Percentiles rank a stretch among this genome's conserved stretches.
phyloP scores from a whole-genome alignment of 148 eudicot species.

The Heliamphora exappendiculata region DNA sequence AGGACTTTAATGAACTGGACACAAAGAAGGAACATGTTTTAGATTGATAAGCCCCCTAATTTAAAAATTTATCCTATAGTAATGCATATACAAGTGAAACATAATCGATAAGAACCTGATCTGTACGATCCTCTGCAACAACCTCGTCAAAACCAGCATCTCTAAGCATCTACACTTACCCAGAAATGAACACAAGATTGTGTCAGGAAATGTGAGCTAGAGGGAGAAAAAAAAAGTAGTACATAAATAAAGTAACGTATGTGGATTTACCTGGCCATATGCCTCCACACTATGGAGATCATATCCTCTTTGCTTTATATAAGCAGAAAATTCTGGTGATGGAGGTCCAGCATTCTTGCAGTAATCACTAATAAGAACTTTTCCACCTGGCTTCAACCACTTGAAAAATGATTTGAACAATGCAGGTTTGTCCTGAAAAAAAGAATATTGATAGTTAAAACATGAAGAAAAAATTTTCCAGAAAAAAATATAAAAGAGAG shows the following conservation, averaged over 20 bases:
- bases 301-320: conserved; percentile 94
- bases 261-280: conserved; percentile 72
- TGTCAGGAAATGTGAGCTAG: background rate
- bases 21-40: background rate
- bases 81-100: background rate
- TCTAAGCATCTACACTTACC: conserved; percentile 63
- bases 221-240: background rate
- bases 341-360: conserved; percentile 69
- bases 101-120: conserved; percentile 46
- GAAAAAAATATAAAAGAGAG: background rate
- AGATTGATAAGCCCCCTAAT: background rate
- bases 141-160: conserved; percentile 88
- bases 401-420: conserved; percentile 77
- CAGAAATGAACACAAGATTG: background rate
- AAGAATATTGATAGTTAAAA: background rate
- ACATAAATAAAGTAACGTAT: background rate
- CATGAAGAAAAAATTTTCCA: background rate
- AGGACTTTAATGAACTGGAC: conserved; percentile 70
- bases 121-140: conserved; percentile 86
- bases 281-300: conserved; percentile 90
- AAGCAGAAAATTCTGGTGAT: conserved; percentile 65
- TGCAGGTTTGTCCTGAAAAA: conserved; percentile 89
- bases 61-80: background rate
- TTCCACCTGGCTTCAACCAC: conserved; percentile 98
- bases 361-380: conserved; percentile 84